Evolutionary conservation across 805 yeast species (phyloP), one percentile per base, ranked within the genome.

Genomic region (Wickerhamiella azyma): DNA sequence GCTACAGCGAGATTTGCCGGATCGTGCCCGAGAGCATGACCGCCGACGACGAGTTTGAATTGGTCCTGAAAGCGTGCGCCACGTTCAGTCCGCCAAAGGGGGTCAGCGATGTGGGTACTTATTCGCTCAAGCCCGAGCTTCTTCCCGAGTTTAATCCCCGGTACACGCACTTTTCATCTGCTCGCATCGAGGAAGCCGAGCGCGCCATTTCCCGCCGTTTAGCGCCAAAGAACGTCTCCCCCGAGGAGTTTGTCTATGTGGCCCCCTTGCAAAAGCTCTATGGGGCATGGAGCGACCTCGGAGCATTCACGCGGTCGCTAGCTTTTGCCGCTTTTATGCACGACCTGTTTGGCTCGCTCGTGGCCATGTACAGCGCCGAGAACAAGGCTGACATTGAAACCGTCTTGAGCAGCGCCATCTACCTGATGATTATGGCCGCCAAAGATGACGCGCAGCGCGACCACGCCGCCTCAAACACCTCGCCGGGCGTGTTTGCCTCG

Each of bases 171-270:
- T 81, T 81, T 54, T 68, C 81, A 0, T 66, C 89, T 0, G 85
- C 85, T 53, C 78, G 77, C 45, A 74, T 89, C 46, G 96, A 85
- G 46, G 96, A 85, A 49, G 89, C 94, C 6, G 80, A 82, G 47
- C 72, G 70, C 39, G 63, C 76, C 4, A 63, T 83, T 26, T 77
- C 79, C 53, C 74, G 72, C 29, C 72, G 24, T 60, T 71, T 36
- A 68, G 73, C 9, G 64, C 68, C 46, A 56, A 63, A 21, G 61
- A 61, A 67, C 0, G 57, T 66, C 3, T 64, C 69, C 1, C 50
- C 64, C 17, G 66, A 70, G 2, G 76, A 76, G 2, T 68, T 79
- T 4, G 77, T 71, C 14, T 66, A 84, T 7, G 69, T 70, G 6
- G 94, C 94, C 0, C 61, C 66, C 1, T 54, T 72, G 30, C 51